Percentiles rank a stretch among this genome's conserved stretches.
Evolutionary conservation across 2,329 filamentous ascomycete genomes (phyloP).

Genomic region (Phaeosphaeria sp.): DNA sequence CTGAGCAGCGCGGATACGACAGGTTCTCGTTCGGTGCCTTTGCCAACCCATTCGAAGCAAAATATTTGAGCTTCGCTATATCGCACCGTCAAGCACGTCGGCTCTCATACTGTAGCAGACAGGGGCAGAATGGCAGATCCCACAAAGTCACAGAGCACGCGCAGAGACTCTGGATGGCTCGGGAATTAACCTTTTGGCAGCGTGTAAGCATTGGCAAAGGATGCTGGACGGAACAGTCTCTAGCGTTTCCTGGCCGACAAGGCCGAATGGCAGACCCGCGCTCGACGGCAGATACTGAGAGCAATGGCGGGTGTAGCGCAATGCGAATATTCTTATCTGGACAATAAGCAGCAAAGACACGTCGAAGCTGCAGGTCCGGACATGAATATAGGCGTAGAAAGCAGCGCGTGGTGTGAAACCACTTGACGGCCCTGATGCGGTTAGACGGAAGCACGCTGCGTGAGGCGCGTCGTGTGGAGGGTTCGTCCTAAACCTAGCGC

Average conservation of each 20-base stretch:
- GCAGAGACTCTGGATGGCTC: not conserved
- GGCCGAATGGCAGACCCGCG: not conserved
- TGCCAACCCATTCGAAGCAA: not conserved
- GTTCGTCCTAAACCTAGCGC: too few species aligned
- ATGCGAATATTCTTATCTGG: not conserved
- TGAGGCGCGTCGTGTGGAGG: slow-evolving; percentile 20
- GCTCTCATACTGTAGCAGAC: not conserved
- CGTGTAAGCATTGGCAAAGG: not conserved
- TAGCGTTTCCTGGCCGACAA: not conserved
- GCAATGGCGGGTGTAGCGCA: not conserved
- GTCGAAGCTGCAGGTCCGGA: not conserved
- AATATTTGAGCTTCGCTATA: too few species aligned
- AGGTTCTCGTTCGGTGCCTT: not conserved
- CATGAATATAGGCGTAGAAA: not conserved
- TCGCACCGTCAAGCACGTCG: not conserved
- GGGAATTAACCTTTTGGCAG: not conserved
- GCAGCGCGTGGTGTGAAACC: not conserved
- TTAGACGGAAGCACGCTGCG: not conserved
- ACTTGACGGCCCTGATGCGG: not conserved
- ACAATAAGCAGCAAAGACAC: not conserved
- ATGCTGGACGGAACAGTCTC: not conserved
- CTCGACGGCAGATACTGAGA: not conserved
- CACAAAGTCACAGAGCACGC: not conserved
- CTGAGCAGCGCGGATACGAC: not conserved
- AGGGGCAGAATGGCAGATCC: not conserved